Percentiles rank a stretch among this genome's conserved stretches.
Evolutionary conservation across 768 basidiomycete species (phyloP).

Genomic region (Suillus discolor): DNA sequence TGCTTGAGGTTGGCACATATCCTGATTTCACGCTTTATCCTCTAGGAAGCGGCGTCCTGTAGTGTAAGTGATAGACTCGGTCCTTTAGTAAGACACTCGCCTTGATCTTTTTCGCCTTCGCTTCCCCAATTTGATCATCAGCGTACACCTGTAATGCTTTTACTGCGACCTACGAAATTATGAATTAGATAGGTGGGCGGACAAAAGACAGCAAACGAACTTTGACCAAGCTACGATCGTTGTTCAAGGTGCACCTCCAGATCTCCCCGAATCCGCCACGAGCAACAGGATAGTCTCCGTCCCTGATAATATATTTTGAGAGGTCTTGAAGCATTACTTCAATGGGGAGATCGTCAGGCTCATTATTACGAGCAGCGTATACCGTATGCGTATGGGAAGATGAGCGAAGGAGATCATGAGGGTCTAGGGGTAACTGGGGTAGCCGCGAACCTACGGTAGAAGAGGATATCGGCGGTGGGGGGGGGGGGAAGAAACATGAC

Average conservation of each 20-base stretch:
- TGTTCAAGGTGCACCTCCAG: background rate
- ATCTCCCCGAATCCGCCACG: slow-evolving; percentile 5
- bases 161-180: background rate
- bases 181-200: background rate
- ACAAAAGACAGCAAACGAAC: background rate
- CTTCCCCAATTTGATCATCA: background rate
- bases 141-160: slow-evolving; percentile 2
- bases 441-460: too few species aligned
- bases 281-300: background rate
- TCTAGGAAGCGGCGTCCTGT: slow-evolving; percentile 16
- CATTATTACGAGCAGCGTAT: too few species aligned
- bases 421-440: too few species aligned
- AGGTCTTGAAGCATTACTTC: background rate
- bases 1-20: slow-evolving; percentile 32
- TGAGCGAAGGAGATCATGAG: too few species aligned
- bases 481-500: too few species aligned
- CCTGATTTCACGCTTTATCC: slow-evolving; percentile 18
- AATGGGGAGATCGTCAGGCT: background rate
- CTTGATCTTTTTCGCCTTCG: slow-evolving; percentile 10
- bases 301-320: background rate
- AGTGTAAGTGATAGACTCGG: background rate
- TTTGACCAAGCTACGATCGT: background rate
- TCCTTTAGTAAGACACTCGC: background rate
- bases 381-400: too few species aligned
- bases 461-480: too few species aligned